phyloP scores from a whole-genome alignment of 257 asterid species.

The Fraxinus anomala region DNA sequence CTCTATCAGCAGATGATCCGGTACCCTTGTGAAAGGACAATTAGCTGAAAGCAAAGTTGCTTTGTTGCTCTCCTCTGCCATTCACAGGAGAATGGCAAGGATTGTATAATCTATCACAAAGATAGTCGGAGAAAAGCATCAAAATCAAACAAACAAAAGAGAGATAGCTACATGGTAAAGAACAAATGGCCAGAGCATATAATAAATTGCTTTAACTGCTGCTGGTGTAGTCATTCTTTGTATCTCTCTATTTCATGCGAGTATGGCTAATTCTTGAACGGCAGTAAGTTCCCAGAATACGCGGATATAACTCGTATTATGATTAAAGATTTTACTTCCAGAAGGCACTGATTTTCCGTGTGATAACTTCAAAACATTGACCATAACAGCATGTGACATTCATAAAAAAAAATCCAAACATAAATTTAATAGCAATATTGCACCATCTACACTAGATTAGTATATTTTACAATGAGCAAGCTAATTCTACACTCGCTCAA shows the following conservation, averaged over 20 bases:
- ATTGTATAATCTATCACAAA: conserved; percentile 20
- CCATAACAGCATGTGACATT: neutral
- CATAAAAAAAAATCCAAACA: neutral
- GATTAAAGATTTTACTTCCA: neutral
- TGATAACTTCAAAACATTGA: neutral
- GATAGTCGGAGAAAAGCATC: neutral
- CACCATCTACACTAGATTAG: neutral
- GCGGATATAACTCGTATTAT: neutral
- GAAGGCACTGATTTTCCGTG: neutral
- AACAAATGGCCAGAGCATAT: no score
- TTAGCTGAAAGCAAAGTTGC: conserved; percentile 40
- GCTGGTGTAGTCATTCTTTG: neutral
- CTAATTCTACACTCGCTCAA: neutral
- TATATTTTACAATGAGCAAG: neutral
- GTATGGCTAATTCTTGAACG: neutral
- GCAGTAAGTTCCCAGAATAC: neutral
- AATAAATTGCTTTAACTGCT: no score
- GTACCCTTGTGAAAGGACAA: conserved; percentile 50
- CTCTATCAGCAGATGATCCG: conserved; percentile 65
- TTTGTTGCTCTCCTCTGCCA: conserved; percentile 45
- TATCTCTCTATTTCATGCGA: no score
- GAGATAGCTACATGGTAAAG: neutral
- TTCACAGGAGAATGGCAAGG: conserved; percentile 34
- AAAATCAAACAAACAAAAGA: neutral
- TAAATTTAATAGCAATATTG: neutral